Evolutionary conservation across 2,329 filamentous ascomycete genomes (phyloP), one percentile per base, ranked within the genome.

Genomic region (Pseudopithomyces maydicus): DNA sequence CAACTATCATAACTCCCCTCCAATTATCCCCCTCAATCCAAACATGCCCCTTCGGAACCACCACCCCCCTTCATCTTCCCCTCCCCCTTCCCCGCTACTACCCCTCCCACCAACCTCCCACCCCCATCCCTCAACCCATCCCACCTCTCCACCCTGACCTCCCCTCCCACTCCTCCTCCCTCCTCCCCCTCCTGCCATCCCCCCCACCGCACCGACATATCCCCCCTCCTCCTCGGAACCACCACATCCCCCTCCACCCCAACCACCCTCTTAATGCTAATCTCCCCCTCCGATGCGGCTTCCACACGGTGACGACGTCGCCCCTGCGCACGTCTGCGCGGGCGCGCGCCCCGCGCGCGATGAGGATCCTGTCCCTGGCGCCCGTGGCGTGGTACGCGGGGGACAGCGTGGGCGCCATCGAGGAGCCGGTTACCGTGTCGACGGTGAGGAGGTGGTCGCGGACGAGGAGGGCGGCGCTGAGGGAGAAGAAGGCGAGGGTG

Each of bases 1-100:
- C 97, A 96, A 76, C 92, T 97, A 78, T 99, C 95, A 57, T 88
- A 75, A 54, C 86, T 91, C 67, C 85, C 49, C 84, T 82, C 66
- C 85, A 84, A 67, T 90, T 92, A 72, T 99, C 95, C 1, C 95
- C 95, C 74, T 98, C 94, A 1, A 99, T 87, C 95, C 95, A 99
- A 26, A 98, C 83, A 79, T 98, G 93, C 17, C 92, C 92, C 60
- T 83, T 83, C 5, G 93, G 94, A 20, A 99, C 85, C 60, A 84
- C 82, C 44, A 90, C 73, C 56, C 63, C 73, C 1, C 74, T 70
- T 7, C 26, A 61, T 32, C 36, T 62, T 66, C 22, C 55, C 41
- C 52, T 61, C 62, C 26, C 64, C 58, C 8, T 51, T n/a, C n/a
- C n/a, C n/a, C n/a, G n/a, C n/a, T n/a, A n/a, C n/a, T n/a, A n/a